Conservation (phyloP, 108 stramenopile species). For the Skeletonema menzelii region DNA sequence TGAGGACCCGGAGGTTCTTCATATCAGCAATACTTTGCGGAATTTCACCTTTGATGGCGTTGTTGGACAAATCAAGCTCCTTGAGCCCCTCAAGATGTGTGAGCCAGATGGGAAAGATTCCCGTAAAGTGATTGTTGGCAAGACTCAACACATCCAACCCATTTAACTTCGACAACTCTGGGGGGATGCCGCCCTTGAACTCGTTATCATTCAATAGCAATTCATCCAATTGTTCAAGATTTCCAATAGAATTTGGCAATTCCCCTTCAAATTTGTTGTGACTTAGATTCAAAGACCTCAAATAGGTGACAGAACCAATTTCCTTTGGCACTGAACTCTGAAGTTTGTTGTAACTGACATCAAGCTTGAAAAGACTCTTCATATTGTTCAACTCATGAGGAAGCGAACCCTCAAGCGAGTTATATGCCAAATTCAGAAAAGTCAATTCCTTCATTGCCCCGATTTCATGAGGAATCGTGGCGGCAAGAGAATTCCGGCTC, state of each 20-base stretch:
- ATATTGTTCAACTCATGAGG: conserved; percentile 31
- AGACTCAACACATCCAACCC: conserved; percentile 38
- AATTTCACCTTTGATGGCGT: conserved; percentile 35
- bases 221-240: conserved; percentile 53
- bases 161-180: conserved; percentile 40
- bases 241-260: conserved; percentile 48
- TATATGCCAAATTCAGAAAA: conserved; percentile 38
- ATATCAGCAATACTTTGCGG: conserved; percentile 23
- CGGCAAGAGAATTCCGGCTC: conserved; percentile 44
- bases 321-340: conserved; percentile 36
- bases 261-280: conserved; percentile 47
- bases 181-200: conserved; percentile 47
- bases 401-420: conserved; percentile 28
- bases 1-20: conserved; percentile 39
- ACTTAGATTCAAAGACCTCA: conserved; percentile 42
- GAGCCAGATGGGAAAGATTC: conserved; percentile 27
- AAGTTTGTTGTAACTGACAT: conserved; percentile 41
- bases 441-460: conserved; percentile 35
- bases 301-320: conserved; percentile 37
- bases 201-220: conserved; percentile 50
- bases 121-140: conserved; percentile 38
- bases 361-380: conserved; percentile 20
- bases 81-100: conserved; percentile 22
- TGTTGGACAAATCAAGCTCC: conserved; percentile 35
- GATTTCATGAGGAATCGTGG: conserved; percentile 63